Base-by-base conservation (phyloP, 1,284 basidiomycete species). In the Tremellales sp. region DNA sequence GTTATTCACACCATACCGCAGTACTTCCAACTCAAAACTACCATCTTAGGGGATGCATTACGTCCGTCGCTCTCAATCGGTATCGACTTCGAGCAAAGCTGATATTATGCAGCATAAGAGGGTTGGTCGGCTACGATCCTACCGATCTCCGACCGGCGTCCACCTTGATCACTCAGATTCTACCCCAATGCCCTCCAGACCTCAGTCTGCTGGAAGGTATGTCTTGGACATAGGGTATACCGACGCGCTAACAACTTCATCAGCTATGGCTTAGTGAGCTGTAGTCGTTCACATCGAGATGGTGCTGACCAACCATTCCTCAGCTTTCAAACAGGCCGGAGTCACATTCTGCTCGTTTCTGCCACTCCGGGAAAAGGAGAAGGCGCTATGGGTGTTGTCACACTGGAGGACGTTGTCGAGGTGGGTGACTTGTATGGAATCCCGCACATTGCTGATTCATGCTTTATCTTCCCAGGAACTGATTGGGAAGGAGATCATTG, bases 291-390 rank as follows among this genome's bases (percentile, higher is more conserved):
- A 7, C 21, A 12, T 5, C 5, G n/a, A n/a, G n/a, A 50, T 26
- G 3, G 10, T 5, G 36, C 25, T 22, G 9, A 28, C 52, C 46
- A 12, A 43, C 28, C n/a, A 7, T 42, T 9, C 22, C 10, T 8
- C 53, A 75, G 61, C 61, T 90, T 87, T 76, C 93, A 97, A 77
- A 90, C 87, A 1, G 93, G 93, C 2, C 82, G 89, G 36, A 88
- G 89, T 7, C 93, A 97, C 73, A 79, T 97, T 53, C 77, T 97
- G 16, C 77, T 97, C 16, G 81, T 97, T 8, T 89, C 87, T 48
- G 76, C 74, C 8, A 82, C 82, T 1, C 90, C 91, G 0, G 91
- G 91, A 0, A 68, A 78, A 39, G 76, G 83, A 8, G 80, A 82
- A 10, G 87, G 87, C 29, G 89, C 82, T 0, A 76, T 90, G 16